phyloP scores from a whole-genome alignment of 225 moss, liverwort and hornwort species.

The Straminergon stramineum region DNA sequence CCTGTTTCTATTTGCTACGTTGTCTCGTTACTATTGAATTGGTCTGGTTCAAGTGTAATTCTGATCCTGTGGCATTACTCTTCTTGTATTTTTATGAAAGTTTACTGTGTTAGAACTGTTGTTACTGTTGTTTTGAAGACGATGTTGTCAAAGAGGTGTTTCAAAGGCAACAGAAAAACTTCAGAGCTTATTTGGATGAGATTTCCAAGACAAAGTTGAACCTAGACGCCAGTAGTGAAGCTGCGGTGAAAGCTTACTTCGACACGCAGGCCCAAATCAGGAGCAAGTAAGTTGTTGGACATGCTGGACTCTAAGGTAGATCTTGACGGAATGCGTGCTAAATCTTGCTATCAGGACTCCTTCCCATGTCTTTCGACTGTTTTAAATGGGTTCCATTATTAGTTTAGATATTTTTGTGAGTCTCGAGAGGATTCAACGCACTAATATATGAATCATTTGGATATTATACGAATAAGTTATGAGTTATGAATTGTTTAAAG shows the following conservation, averaged over 20 bases:
- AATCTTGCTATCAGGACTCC: neutral
- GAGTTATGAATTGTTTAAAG: neutral
- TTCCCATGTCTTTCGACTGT: neutral
- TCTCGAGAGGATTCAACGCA: neutral
- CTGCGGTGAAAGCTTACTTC: slow-evolving; percentile 71
- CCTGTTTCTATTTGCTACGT: neutral
- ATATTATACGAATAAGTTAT: neutral
- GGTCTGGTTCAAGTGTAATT: neutral
- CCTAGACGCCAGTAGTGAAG: slow-evolving; percentile 51
- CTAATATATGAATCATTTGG: neutral
- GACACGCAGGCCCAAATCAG: slow-evolving; percentile 59
- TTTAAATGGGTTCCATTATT: neutral
- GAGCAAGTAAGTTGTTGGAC: slow-evolving; percentile 27
- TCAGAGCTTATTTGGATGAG: slow-evolving; percentile 77
- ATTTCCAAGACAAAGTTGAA: slow-evolving; percentile 63
- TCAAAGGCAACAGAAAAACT: slow-evolving; percentile 68
- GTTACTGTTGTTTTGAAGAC: slow-evolving; percentile 17
- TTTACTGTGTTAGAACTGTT: neutral
- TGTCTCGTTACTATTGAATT: neutral
- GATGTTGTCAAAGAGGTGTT: slow-evolving; percentile 88
- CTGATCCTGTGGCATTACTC: neutral
- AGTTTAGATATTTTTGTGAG: neutral
- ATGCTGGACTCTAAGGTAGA: neutral
- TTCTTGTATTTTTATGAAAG: neutral
- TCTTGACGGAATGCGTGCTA: neutral